Base-by-base conservation (phyloP, 2,329 filamentous ascomycete genomes). In the Aspergillus pseudoterreus region DNA sequence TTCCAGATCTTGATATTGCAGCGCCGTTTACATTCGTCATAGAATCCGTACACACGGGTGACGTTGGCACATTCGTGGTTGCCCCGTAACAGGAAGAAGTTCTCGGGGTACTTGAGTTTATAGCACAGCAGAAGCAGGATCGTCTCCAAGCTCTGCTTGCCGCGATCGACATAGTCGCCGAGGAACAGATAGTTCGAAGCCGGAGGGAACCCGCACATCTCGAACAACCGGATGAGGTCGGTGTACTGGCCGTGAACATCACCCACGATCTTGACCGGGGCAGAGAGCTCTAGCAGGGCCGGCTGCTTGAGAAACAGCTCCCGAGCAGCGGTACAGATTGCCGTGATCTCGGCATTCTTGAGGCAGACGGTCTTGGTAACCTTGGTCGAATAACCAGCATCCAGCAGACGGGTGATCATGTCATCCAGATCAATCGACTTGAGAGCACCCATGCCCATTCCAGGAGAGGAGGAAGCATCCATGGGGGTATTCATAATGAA, bases 1-100 rank as follows among this genome's bases (percentile, higher is more conserved):
- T 97, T 97, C 92, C 92, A 97, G 50, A 95, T 85, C 77, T 96
- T 96, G 70, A 96, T 90, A 68, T 96, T 96, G 77, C 89, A 96
- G 55, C 92, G 83, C 59, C 92, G 83, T 76, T 97, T 97, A 81
- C 92, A 97, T 70, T 97, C 92, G 65, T 97, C 92, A 75, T 97
- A 97, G 73, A 97, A 97, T 2, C 92, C 92, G 71, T 96, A 96
- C 33, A 97, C 90, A 53, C 92, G 83, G 12, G 91, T 97, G 48
- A 97, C 91, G 60, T 95, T 96, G 63, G 92, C 92, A 72, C 92
- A 96, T 71, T 97, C 92, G 72, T 97, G 92, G 67, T 97, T 97
- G 50, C 92, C 92, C 52, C 92, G 86, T 19, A 97, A 78, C 44
- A 97, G 77, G 75, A 97, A 97, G 73, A 97, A 97, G 76, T 97